Evolutionary conservation across 2,329 filamentous ascomycete species (phyloP), one percentile per base, ranked within the genome.

Genomic region (Dendrostoma leiphaemia): DNA sequence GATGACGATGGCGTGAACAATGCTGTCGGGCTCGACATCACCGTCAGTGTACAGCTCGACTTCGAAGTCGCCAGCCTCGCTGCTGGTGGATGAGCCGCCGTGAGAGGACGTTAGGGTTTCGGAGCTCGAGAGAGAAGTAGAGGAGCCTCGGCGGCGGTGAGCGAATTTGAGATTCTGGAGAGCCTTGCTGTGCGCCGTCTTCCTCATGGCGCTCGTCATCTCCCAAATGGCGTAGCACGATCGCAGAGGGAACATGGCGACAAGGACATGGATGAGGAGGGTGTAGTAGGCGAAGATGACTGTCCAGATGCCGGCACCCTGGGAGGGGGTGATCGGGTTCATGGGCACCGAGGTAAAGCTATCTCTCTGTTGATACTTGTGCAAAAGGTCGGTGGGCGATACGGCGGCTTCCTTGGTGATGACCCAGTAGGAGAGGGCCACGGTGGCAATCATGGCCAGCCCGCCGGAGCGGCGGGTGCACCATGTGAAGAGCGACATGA

Each of bases 1-100:
- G 40, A 90, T 76, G 59, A 90, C 75, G 58, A 90, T 87, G 13
- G 82, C 84, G 65, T 89, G 84, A 28, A 88, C 71, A 52, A 87
- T 69, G 23, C 72, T 71, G 37, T 77, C 71, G n/a, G 70, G 64
- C 1, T 71, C 67, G 9, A 69, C 66, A 17, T 76, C 74, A 41
- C 61, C 68, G 45, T 82, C 79, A 41, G 71, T 68, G 59, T 73
- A 75, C 51, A 73, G 66, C 34, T 80, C 76, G 28, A 70, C 60
- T 40, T 82, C 78, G 7, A 75, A 62, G 51, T 84, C 78, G 51
- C 76, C 78, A 28, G 76, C 73, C 60, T 83, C 77, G 66, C 76
- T 79, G 63, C 73, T 72, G 31, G 75, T 71, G 43, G 77, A 71
- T 41, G 77, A 76, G 61, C 72, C 71, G 58, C 74, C 71, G 48